Evolutionary conservation across 805 yeast genomes (phyloP), one percentile per base, ranked within the genome.

Genomic region (Saccharomyces jurei): DNA sequence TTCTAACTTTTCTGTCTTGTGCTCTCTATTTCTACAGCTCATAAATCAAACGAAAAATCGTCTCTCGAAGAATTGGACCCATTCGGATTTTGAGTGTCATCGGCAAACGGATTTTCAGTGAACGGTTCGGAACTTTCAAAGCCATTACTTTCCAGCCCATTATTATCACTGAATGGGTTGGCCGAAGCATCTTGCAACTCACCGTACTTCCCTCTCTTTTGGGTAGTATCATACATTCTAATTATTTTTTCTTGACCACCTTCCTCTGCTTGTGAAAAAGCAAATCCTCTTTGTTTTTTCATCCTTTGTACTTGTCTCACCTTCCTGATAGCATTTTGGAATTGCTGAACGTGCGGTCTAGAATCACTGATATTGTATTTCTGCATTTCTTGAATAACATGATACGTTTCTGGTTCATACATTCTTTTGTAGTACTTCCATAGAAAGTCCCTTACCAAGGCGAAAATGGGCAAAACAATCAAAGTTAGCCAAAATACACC

Each of bases 241-340:
- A 94, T 86, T 57, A 94, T 81, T 66, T 84, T 84, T 60, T 90
- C 97, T 72, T 91, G 97, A 41, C 96, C 96, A 52, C 74, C 72
- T 68, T 88, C 96, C 59, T 89, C 96, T 49, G 87, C 90, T 71
- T 94, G 98, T 6, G 97, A 90, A 65, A 94, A 94, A 1, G 99
- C 99, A 77, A 89, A 94, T 5, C 99, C 99, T 72, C 98, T 84
- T 73, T 94, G 99, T 66, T 94, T 94, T 69, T 95, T 87, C 88
- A 94, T 92, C 71, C 99, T 81, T 71, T 92, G 96, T 41, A 94
- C 98, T 71, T 95, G 99, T 71, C 99, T 85, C 26, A 94, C 98
- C 67, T 90, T 94, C 66, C 98, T 80, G 54, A 94, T 94, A 5
- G 98, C 97, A 69, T 87, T 90, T 71, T 94, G 99, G 78, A 94